These are phyloP conservation scores for Sporothrix pallida DNA, from an alignment of 2,329 filamentous ascomycete genomes.

Conservation along the genomic window DNA sequence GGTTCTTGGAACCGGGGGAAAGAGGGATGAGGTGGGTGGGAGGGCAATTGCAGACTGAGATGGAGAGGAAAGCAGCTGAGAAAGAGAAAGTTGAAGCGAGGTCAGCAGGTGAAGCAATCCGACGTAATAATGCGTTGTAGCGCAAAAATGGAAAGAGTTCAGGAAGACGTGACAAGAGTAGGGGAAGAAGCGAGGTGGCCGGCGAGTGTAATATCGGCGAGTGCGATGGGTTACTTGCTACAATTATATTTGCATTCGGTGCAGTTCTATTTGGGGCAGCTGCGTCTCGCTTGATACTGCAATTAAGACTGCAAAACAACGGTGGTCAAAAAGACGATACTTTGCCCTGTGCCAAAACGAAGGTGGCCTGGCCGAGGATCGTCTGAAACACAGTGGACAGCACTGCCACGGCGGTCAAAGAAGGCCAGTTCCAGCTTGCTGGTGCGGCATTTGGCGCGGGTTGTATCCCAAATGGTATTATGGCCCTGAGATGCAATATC, in stretches of 20 bases:
- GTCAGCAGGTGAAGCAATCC: background rate
- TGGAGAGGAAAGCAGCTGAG: background rate
- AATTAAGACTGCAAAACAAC: background rate
- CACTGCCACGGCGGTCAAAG: conserved; percentile 16
- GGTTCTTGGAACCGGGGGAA: background rate
- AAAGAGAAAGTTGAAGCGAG: conserved; percentile 12
- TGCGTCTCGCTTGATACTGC: no score
- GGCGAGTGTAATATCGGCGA: background rate
- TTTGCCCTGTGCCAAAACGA: background rate
- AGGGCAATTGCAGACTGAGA: background rate
- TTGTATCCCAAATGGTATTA: background rate
- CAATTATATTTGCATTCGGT: no score
- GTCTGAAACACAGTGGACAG: conserved; percentile 13
- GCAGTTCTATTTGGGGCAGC: no score
- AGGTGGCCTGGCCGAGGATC: background rate
- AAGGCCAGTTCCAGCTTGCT: background rate
- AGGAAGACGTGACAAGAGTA: background rate
- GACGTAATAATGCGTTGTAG: background rate
- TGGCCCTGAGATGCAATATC: background rate
- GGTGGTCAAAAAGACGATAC: no score
- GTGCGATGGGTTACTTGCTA: no score
- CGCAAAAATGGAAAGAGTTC: background rate
- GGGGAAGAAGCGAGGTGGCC: background rate
- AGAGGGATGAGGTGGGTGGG: background rate
- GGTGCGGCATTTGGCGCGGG: background rate